Base-by-base conservation (phyloP, 345 rosid species). In the Geranium rotundifolium region DNA sequence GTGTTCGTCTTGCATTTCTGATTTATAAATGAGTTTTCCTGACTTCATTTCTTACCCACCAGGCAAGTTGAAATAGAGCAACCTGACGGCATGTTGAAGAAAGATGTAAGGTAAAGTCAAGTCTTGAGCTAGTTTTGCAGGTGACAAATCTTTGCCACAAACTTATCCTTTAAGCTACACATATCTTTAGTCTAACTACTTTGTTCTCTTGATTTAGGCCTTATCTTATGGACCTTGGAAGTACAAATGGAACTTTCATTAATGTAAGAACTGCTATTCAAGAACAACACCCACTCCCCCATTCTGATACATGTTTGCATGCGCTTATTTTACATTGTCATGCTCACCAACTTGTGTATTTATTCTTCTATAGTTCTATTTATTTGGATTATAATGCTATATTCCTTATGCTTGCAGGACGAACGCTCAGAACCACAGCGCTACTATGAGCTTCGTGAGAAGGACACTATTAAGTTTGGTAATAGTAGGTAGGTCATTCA, bases 201-300 rank as follows among this genome's bases (percentile, higher is more conserved):
- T 67, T 63, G 54, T 54, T 54, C 60, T 69, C 57, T 31, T 66
- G 49, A 72, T 63, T 55, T 69, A 90, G 96, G 84, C 99, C 99
- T 64, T 90, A 93, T 74, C 6, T 93, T 41, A 88, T 93, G 95
- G 99, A 90, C 75, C 99, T 90, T 60, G 99, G 97, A 68, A 93
- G 99, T 76, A 93, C 97, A 19, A 93, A 93, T 50, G 90, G 88
- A 72, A 93, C 99, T 5, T 84, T 69, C 76, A 77, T 93, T 61
- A 93, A 93, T 74, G 99, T 90, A 75, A 82, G 85, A 41, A n/a
- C 64, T 23, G 54, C 29, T 50, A 41, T 52, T 10, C 29, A 41
- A 54, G 30, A 50, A 31, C 55, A n/a, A n/a, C n/a, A n/a, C n/a
- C n/a, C n/a, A n/a, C 17, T 17, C 30, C n/a, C n/a, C n/a, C n/a